A percentile compares a stretch with the other conserved stretches of the same genome.
phyloP scores from a whole-genome alignment of 441 rosid genomes.

The Flueggea neowawraea region DNA sequence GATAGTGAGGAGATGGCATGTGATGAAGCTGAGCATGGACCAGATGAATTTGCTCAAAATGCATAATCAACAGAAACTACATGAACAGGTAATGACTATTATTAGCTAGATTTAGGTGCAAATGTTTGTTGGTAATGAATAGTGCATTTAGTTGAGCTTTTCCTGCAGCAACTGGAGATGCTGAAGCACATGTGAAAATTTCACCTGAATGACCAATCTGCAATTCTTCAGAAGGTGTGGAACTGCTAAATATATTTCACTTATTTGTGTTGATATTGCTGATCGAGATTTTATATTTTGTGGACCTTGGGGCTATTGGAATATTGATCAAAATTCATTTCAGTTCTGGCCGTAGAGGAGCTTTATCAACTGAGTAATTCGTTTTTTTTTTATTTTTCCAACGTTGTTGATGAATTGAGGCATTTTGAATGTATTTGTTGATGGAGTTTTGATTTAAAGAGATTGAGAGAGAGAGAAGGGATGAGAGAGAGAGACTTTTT shows the following conservation, averaged over 20 bases:
- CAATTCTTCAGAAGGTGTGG: conserved; percentile 60
- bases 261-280: neutral
- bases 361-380: no score
- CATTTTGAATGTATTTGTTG: no score
- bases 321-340: neutral
- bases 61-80: conserved; percentile 46
- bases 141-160: no score
- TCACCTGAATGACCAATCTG: conserved; percentile 70
- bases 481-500: no score
- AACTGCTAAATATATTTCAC: neutral
- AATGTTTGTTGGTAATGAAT: conserved; percentile 6
- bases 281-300: neutral
- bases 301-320: neutral
- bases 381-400: no score
- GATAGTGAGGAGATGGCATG: conserved; percentile 77
- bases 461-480: no score
- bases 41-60: conserved; percentile 53
- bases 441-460: no score
- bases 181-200: conserved; percentile 70
- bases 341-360: no score
- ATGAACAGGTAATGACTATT: conserved; percentile 46
- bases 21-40: conserved; percentile 86
- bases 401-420: no score
- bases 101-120: neutral
- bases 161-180: conserved; percentile 80